Conservation (phyloP, 1,284 basidiomycete species). For the Moniliella sp. region DNA sequence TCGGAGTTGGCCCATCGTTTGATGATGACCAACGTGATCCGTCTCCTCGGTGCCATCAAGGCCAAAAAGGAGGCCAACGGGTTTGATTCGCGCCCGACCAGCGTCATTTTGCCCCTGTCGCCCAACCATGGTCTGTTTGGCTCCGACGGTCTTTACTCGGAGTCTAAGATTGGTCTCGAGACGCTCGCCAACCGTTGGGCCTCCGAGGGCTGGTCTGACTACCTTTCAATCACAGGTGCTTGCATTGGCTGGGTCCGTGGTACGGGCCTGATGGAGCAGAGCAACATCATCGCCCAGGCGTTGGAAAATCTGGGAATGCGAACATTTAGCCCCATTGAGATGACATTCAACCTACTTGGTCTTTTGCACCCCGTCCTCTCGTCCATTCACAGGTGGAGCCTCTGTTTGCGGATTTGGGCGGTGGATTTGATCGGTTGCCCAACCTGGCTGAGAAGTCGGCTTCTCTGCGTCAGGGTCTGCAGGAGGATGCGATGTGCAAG, state of each 20-base stretch:
- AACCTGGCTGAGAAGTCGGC: slow-evolving; percentile 19
- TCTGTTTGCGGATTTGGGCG: slow-evolving; percentile 78
- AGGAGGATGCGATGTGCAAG: slow-evolving; percentile 68
- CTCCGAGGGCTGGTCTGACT: slow-evolving; percentile 85
- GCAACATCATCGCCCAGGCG: slow-evolving; percentile 80
- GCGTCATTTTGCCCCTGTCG: slow-evolving; percentile 85
- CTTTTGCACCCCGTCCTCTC: slow-evolving; percentile 90
- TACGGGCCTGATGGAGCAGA: slow-evolving; percentile 89
- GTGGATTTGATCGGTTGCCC: slow-evolving; percentile 40
- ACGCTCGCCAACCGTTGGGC: slow-evolving; percentile 94
- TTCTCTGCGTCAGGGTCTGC: slow-evolving; percentile 50
- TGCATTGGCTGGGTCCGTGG: slow-evolving; percentile 72
- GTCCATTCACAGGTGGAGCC: slow-evolving; percentile 98
- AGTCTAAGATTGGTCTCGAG: slow-evolving; percentile 92
- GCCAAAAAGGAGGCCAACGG: slow-evolving; percentile 85
- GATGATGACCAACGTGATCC: slow-evolving; percentile 56
- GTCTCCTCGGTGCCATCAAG: slow-evolving; percentile 87
- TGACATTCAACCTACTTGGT: slow-evolving; percentile 98
- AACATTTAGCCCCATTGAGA: slow-evolving; percentile 96
- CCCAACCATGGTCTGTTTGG: slow-evolving; percentile 95
- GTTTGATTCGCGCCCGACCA: slow-evolving; percentile 88
- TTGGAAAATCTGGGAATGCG: slow-evolving; percentile 79
- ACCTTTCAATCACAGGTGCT: slow-evolving; percentile 85
- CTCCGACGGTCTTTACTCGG: slow-evolving; percentile 89
- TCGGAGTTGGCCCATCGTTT: slow-evolving; percentile 93